Conservation (phyloP, 768 basidiomycete genomes). For the Exidia glandulosa region DNA sequence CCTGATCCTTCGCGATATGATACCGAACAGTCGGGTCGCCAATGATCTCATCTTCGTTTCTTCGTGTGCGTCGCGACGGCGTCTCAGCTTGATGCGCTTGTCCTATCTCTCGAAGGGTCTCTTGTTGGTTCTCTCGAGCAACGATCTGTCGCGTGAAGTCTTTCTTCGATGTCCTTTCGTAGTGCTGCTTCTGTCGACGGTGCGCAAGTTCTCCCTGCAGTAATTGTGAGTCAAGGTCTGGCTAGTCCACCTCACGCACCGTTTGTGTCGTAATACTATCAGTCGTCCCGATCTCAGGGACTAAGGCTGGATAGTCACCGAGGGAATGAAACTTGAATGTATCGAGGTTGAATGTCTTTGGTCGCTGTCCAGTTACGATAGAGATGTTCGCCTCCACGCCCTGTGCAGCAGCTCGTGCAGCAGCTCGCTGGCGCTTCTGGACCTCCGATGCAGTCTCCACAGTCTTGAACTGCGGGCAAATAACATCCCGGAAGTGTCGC, state of each 20-base stretch:
- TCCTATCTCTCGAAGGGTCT: not conserved
- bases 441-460: slow-evolving; percentile 22
- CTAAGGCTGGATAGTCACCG: slow-evolving; percentile 19
- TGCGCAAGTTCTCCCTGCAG: slow-evolving; percentile 2
- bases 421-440: slow-evolving; percentile 11
- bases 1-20: not conserved
- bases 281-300: slow-evolving; percentile 20
- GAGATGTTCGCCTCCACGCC: slow-evolving; percentile 2
- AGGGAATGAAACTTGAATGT: slow-evolving; percentile 27
- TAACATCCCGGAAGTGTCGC: slow-evolving; percentile 12
- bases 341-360: slow-evolving; percentile 15
- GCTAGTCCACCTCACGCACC: slow-evolving; percentile 12
- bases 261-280: slow-evolving; percentile 28
- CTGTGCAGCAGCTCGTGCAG: not conserved
- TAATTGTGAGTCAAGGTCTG: not conserved
- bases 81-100: not conserved
- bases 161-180: not conserved
- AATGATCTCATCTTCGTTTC: not conserved
- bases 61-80: not conserved
- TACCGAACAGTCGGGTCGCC: not conserved
- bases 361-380: slow-evolving; percentile 6
- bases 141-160: not conserved
- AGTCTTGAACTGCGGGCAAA: slow-evolving; percentile 16
- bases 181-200: not conserved
- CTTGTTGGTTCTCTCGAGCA: not conserved